Evolutionary conservation across 345 rosid genomes (phyloP), one percentile per base, ranked within the genome.

Genomic region (Adansonia digitata): DNA sequence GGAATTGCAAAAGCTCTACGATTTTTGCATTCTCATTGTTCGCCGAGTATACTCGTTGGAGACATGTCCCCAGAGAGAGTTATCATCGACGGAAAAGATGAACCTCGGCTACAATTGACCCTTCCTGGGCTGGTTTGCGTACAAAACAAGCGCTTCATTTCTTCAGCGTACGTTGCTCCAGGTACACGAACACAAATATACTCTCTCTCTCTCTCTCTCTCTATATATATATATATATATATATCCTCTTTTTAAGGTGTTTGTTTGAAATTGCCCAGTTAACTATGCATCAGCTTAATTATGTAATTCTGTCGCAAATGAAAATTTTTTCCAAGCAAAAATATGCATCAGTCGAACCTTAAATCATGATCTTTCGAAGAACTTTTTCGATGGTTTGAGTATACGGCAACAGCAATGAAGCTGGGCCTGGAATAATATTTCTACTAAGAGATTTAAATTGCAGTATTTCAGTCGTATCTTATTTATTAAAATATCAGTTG

Each of bases 1-100:
- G 90, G 98, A 42, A 73, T 88, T 0, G 90, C 91, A 0, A 84
- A 88, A 82, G 93, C 94, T 48, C 85, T 92, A n/a, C 63, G 77
- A 60, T 92, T 86, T 81, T 74, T 92, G 75, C 98, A 94, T 69
- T 76, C 75, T 22, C 49, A 61, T 68, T 82, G 86, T 62, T 79
- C 90, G 0, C 83, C 82, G 14, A 34, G 52, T 43, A 39, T 78
- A 72, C 2, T 79, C 3, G 80, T 79, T 4, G 88, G 94, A 0
- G 79, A 82, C 72, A 37, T 94, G 80, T 91, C 88, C 17, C 85
- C 89, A 73, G 88, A 80, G 68, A 89, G 74, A 71, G 75, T 92
- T 34, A 78, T 89, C 6, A 59, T 94, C 27, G 94, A 87, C 71
- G 76, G 66, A 15, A 83, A 83, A 34, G 88, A 80, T 51, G 87